These are phyloP conservation scores for Clarireedia monteithiana DNA, from an alignment of 2,329 filamentous ascomycete genomes.

Conservation along the genomic window DNA sequence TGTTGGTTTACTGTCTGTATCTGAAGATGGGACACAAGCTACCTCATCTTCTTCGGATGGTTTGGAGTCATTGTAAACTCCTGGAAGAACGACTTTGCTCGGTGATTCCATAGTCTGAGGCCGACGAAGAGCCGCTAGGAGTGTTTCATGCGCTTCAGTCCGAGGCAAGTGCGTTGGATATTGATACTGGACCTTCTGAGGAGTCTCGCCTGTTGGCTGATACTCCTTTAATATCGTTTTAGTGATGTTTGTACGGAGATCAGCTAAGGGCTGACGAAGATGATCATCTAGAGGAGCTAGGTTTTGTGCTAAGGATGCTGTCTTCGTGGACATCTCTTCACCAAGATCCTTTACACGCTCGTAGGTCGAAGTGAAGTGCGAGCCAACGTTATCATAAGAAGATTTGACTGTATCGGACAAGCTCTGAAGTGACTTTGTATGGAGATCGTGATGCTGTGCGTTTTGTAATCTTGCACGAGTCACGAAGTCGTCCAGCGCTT, in stretches of 20 bases:
- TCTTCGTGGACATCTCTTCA: conserved; percentile 55
- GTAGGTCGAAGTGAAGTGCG: conserved; percentile 62
- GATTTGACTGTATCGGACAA: conserved; percentile 62
- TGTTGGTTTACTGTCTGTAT: conserved; percentile 20
- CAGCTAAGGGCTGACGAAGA: conserved; percentile 60
- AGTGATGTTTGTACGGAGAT: conserved; percentile 63
- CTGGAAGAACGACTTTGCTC: conserved; percentile 27
- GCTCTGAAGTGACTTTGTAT: conserved; percentile 55
- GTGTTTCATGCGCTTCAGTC: conserved; percentile 55
- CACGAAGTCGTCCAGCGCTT: conserved; percentile 84
- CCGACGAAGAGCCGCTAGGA: conserved; percentile 42
- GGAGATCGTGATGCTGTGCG: conserved; percentile 63
- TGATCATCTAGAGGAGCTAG: conserved; percentile 53
- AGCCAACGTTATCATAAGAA: conserved; percentile 64
- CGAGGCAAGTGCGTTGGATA: conserved; percentile 73
- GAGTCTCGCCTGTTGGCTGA: conserved; percentile 75
- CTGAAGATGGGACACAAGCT: conserved; percentile 14
- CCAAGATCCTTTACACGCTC: conserved; percentile 62
- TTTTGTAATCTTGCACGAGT: conserved; percentile 75
- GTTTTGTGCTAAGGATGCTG: conserved; percentile 48
- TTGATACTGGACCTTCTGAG: conserved; percentile 71
- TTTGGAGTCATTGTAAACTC: conserved; percentile 28
- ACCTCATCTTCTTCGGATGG: conserved; percentile 6
- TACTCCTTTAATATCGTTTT: conserved; percentile 68
- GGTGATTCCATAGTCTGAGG: conserved; percentile 22